These are phyloP conservation scores for Fusarium chuoi DNA, from an alignment of 2,329 filamentous ascomycete species.

Conservation along the genomic window DNA sequence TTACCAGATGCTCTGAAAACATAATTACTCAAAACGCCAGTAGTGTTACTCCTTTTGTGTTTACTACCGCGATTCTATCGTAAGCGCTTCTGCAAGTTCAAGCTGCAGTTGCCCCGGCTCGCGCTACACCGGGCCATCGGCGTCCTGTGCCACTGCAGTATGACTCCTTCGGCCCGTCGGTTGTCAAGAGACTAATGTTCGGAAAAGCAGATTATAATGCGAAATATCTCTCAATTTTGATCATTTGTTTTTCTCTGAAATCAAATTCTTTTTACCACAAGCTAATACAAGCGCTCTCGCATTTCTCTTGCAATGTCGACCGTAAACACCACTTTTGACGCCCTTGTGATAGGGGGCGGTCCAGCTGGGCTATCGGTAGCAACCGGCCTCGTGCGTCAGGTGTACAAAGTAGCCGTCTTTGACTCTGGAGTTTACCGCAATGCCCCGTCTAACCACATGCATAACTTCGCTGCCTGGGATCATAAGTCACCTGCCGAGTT, in stretches of 20 bases:
- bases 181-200: neutral
- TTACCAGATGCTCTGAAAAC: no score
- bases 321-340: neutral
- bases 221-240: neutral
- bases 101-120: no score
- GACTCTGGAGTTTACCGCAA: slow-evolving; percentile 51
- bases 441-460: slow-evolving; percentile 53
- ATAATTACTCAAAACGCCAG: neutral
- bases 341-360: neutral
- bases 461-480: slow-evolving; percentile 46
- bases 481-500: neutral
- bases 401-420: neutral
- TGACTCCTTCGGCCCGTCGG: neutral
- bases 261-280: neutral
- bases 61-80: no score
- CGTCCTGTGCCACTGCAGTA: neutral
- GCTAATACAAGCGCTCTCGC: neutral
- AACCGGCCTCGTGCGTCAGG: neutral
- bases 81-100: no score
- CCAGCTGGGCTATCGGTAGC: neutral
- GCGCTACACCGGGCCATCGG: neutral
- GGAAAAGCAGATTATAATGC: neutral
- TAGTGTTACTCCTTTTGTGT: neutral
- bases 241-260: neutral
- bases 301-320: neutral